phyloP scores from a whole-genome alignment of 2,329 filamentous ascomycete species.

The Talaromyces verruculosus region DNA sequence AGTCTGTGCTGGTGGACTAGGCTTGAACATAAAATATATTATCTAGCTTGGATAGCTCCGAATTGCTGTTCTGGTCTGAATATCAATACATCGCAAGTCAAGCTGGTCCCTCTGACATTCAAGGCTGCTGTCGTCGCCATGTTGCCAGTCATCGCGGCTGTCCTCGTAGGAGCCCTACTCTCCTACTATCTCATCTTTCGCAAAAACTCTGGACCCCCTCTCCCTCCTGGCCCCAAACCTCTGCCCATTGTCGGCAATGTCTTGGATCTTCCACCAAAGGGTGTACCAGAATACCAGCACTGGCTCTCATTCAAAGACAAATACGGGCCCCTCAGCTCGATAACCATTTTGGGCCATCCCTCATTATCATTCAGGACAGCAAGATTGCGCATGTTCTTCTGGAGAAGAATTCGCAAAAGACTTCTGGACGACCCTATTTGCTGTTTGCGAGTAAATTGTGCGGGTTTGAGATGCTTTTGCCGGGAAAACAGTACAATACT shows the following conservation, averaged over 20 bases:
- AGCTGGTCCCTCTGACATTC: not conserved
- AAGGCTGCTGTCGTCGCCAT: not conserved
- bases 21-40: not conserved
- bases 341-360: constrained; percentile 38
- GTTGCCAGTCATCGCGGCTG: constrained; percentile 4
- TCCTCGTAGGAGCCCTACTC: not conserved
- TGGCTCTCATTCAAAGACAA: constrained; percentile 47
- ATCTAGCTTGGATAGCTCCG: not conserved
- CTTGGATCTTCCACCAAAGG: constrained; percentile 46
- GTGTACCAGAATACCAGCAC: constrained; percentile 42
- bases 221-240: constrained; percentile 52
- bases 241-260: constrained; percentile 54
- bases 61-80: not conserved
- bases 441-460: constrained; percentile 41
- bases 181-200: not conserved
- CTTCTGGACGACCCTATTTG: constrained; percentile 33
- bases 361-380: constrained; percentile 39
- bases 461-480: constrained; percentile 43
- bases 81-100: not conserved
- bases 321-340: constrained; percentile 42
- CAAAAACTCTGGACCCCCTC: not conserved
- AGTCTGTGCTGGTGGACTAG: not conserved
- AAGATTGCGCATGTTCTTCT: constrained; percentile 35
- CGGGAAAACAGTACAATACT: constrained; percentile 37
- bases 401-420: constrained; percentile 31